These are phyloP conservation scores for Wickerhamomyces alni DNA, from an alignment of 805 yeast genomes.

Conservation along the genomic window DNA sequence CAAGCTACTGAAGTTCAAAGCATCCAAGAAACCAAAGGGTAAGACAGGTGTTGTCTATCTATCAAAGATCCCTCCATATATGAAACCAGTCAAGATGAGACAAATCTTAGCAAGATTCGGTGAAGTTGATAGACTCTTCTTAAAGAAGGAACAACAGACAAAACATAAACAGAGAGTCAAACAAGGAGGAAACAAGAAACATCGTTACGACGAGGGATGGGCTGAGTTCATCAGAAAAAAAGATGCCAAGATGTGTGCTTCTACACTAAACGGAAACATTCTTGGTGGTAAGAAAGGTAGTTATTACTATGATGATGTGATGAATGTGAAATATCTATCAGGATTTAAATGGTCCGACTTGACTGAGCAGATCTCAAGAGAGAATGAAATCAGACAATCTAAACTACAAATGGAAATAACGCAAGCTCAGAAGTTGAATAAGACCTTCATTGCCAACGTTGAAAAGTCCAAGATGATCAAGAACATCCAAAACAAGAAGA, in stretches of 20 bases:
- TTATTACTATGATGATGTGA: constrained; percentile 88
- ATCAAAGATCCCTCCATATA: constrained; percentile 89
- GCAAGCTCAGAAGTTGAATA: constrained; percentile 83
- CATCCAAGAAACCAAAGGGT: constrained; percentile 42
- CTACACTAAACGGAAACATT: constrained; percentile 79
- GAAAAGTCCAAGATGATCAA: constrained; percentile 79
- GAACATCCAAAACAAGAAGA: constrained; percentile 41
- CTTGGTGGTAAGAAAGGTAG: constrained; percentile 90
- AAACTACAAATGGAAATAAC: constrained; percentile 83
- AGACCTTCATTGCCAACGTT: constrained; percentile 74
- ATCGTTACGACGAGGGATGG: constrained; percentile 93
- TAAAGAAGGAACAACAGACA: constrained; percentile 77
- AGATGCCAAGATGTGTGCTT: constrained; percentile 85
- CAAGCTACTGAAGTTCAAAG: constrained; percentile 51
- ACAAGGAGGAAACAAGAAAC: constrained; percentile 88
- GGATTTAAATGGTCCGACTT: constrained; percentile 95
- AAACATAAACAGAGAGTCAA: constrained; percentile 63
- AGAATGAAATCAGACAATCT: constrained; percentile 82
- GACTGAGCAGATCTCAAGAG: constrained; percentile 88
- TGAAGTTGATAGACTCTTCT: constrained; percentile 74
- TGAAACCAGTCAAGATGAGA: constrained; percentile 90
- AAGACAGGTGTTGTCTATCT: constrained; percentile 91
- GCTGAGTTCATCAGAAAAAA: constrained; percentile 80
- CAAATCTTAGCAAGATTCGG: constrained; percentile 82
- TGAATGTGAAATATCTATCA: constrained; percentile 83